Evolutionary conservation across 1,284 basidiomycete species (phyloP).

Genomic region (Puccinia polysora): DNA sequence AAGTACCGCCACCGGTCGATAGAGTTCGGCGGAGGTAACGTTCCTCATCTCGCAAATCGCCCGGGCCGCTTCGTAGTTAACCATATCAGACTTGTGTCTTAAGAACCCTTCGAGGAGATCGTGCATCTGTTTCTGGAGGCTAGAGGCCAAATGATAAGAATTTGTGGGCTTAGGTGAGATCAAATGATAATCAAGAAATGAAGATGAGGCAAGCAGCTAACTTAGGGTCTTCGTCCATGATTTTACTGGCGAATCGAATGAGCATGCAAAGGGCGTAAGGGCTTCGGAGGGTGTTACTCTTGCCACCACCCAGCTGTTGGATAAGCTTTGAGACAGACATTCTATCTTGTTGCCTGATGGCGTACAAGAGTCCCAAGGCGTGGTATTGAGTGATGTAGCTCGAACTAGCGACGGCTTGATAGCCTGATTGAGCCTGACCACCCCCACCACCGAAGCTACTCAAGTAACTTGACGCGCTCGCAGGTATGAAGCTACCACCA

Average conservation of each 20-base stretch:
- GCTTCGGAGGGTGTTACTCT: constrained; percentile 78
- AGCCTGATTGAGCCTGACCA: constrained; percentile 54
- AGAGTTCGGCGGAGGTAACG: constrained; percentile 70
- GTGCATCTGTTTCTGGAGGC: constrained; percentile 83
- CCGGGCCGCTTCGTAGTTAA: constrained; percentile 96
- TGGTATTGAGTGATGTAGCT: constrained; percentile 97
- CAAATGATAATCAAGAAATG: neutral
- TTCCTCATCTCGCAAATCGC: constrained; percentile 94
- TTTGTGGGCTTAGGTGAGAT: neutral
- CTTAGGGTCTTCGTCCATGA: constrained; percentile 98
- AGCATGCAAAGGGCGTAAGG: constrained; percentile 99
- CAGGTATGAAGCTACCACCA: constrained; percentile 48
- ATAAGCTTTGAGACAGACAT: constrained; percentile 99
- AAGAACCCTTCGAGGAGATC: constrained; percentile 93
- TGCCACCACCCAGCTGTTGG: constrained; percentile 78
- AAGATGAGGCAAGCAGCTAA: constrained; percentile 55
- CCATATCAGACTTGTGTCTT: constrained; percentile 99
- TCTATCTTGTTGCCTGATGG: constrained; percentile 92
- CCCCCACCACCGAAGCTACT: constrained; percentile 55
- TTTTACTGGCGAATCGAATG: constrained; percentile 92
- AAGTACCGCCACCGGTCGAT: constrained; percentile 84
- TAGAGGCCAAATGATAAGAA: constrained; percentile 51
- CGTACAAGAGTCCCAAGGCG: constrained; percentile 85
- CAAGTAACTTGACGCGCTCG: constrained; percentile 66
- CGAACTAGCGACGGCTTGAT: constrained; percentile 75